Base-by-base conservation (phyloP, 495 filamentous ascomycete species). In the Lophiotrema nucula region DNA sequence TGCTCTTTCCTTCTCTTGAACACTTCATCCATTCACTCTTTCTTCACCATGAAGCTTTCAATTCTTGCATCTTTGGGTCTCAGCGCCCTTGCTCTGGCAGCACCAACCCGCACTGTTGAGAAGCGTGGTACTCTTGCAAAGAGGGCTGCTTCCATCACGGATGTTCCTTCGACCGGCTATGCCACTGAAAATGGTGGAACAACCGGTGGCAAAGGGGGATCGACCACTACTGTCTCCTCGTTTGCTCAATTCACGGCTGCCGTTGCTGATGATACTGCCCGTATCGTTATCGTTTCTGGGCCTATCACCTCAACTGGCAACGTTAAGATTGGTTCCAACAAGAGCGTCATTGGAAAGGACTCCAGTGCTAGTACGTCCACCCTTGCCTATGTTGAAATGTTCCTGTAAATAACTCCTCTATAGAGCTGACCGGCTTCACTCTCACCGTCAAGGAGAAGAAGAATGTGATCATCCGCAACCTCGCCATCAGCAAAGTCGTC, bases 401-500 rank as follows among this genome's bases (percentile, higher is more conserved):
- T 24, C 16, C 15, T 22, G 2, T 27, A 31, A 47, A 42, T 21
- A 45, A 27, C 38, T 45, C 21, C 16, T 15, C 39, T 15, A 5
- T 35, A 74, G 76, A 67, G 0, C 68, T 83, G 35, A 70, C 56
- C 46, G 77, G 74, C 11, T 64, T 79, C 43, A 77, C 76, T 13
- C 59, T 83, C 44, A 65, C 65, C 44, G 72, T 86, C 63, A 77
- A 79, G 60, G 62, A 72, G 22, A 74, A 60, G 12, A 76, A 78
- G 48, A 82, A 82, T 56, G 80, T 87, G 22, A 86, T 87, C 64
- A 67, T 88, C 46, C 81, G 81, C 5, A 86, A 87, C 73, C 68
- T 88, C 47, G 75, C 75, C 31, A 79, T 86, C 41, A 62, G 73
- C 26, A 84, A 85, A 28, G 83, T 86, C 16, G 61, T 77, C 3